These are phyloP conservation scores for Liquidambar formosana DNA, from an alignment of 164 flowering plant species.

Conservation along the genomic window DNA sequence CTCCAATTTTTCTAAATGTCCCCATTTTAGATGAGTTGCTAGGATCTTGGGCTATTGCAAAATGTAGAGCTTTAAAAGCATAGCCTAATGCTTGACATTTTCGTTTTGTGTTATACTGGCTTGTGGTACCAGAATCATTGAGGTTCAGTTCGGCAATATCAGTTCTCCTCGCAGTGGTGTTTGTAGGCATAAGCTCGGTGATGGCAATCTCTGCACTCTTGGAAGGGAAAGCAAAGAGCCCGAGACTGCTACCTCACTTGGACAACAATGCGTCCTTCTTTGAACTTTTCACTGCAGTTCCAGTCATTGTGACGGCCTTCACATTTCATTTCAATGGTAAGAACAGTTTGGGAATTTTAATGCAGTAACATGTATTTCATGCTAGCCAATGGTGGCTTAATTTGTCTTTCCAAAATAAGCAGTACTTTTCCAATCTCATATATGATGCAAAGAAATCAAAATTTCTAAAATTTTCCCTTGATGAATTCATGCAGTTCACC, in stretches of 20 bases:
- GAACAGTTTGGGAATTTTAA: conserved; percentile 11
- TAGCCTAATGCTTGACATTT: no score
- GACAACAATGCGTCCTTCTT: conserved; percentile 50
- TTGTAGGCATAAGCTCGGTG: conserved; percentile 68
- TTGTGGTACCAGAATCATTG: conserved; percentile 58
- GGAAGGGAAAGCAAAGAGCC: conserved; percentile 54
- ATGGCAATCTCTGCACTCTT: conserved; percentile 66
- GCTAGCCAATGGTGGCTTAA: neutral
- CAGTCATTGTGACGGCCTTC: conserved; percentile 92
- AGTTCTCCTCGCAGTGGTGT: conserved; percentile 77
- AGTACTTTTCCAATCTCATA: no score
- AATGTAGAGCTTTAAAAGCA: no score
- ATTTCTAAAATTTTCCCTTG: neutral
- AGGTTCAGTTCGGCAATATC: conserved; percentile 75
- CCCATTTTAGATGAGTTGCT: no score
- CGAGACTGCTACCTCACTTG: conserved; percentile 61
- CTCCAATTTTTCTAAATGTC: no score
- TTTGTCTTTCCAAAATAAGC: no score
- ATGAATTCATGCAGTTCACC: conserved; percentile 67
- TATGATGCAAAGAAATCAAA: no score
- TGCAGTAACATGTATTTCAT: neutral
- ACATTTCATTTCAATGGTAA: conserved; percentile 95
- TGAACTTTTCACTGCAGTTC: conserved; percentile 89
- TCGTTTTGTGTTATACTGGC: neutral
- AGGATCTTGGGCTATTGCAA: no score